Evolutionary conservation across 1,284 basidiomycete species (phyloP), one percentile per base, ranked within the genome.

Genomic region (Rhodotorula sp.): DNA sequence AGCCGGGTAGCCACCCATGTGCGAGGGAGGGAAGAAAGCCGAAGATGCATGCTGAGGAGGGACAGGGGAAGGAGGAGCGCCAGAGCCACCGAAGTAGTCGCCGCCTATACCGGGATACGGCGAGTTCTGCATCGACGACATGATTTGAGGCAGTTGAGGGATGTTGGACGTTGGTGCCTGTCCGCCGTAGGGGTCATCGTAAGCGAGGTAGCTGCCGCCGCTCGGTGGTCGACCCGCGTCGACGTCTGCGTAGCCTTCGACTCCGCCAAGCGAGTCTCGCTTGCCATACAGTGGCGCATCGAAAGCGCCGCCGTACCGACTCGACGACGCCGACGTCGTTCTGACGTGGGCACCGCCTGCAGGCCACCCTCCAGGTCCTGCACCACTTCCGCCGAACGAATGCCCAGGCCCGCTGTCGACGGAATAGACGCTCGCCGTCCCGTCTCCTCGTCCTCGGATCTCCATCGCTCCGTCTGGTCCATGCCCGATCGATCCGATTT

Each of bases 391-490:
- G 32, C 30, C 47, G 13, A 27, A n/a, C 32, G 36, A 54, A 24
- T n/a, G n/a, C 13, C 32, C 36, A 29, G n/a, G 56, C 20, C 19
- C 59, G 56, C 62, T 64, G 2, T 73, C 73, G 66, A 73, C 20
- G 48, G 71, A 73, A 63, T 75, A 75, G 13, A 75, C 74, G 58
- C 71, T 73, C 57, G 68, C 66, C 48, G 73, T 72, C 27, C 32
- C 30, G 13, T 59, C 53, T 17, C 66, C 63, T 6, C 53, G 36
- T 22, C 70, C 64, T 11, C 69, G 44, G 11, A 73, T 75, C 58
- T 75, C 68, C 68, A 75, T 75, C 44, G 74, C 74, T 10, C 74
- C 74, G 55, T 75, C 74, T 19, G 62, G 66, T 7, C 70, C 70
- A 9, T 44, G 47, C 17, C 60, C 52, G 32, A 67, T 22, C 27